phyloP scores from a whole-genome alignment of 352 stramenopile genomes.

The Globisporangium paddicum region DNA sequence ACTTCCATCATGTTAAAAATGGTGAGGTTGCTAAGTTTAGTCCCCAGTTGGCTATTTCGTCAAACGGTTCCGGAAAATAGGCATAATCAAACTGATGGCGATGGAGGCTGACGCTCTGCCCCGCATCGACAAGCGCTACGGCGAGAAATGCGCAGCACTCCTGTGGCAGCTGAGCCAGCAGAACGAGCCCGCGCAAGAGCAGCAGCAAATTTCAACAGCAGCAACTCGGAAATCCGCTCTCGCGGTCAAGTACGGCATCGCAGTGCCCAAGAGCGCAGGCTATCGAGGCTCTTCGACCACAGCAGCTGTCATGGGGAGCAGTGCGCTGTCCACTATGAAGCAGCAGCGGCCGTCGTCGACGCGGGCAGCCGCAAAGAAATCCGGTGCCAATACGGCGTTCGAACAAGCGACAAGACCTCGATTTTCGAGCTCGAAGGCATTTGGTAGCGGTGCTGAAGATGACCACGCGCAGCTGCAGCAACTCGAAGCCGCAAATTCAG shows the following conservation, averaged over 20 bases:
- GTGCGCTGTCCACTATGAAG: background rate
- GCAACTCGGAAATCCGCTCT: background rate
- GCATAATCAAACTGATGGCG: background rate
- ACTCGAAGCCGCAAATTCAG: background rate
- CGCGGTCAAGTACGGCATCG: background rate
- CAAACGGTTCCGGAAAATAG: background rate
- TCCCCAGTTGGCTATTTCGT: background rate
- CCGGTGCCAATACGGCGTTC: background rate
- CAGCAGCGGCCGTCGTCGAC: conserved; percentile 9
- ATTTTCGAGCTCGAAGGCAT: background rate
- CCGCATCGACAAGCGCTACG: conserved; percentile 11
- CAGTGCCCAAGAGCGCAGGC: conserved; percentile 7
- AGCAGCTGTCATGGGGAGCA: background rate
- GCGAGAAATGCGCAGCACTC: conserved; percentile 4
- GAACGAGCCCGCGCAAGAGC: background rate
- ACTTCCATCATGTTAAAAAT: background rate
- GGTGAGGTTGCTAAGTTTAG: background rate
- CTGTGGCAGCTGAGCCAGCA: conserved; percentile 6
- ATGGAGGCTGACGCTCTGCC: conserved; percentile 2
- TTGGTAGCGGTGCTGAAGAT: background rate
- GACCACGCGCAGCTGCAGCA: conserved; percentile 2
- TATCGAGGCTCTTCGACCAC: background rate
- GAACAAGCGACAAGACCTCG: background rate
- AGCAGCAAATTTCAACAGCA: background rate
- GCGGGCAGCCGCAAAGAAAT: background rate